These are phyloP conservation scores for Penicillium crustosum DNA, from an alignment of 2,329 filamentous ascomycete species.

Conservation along the genomic window DNA sequence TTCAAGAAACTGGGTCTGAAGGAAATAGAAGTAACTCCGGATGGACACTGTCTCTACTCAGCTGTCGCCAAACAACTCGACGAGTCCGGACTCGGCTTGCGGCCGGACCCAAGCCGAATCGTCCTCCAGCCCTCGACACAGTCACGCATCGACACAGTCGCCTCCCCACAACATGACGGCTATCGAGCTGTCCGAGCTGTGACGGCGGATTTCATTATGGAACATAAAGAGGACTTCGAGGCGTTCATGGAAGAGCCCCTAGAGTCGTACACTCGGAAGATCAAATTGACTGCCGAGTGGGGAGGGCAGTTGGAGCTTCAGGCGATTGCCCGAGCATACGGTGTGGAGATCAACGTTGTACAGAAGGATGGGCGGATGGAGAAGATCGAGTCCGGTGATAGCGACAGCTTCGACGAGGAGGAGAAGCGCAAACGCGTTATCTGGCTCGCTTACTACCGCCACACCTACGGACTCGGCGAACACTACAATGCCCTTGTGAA, in stretches of 20 bases:
- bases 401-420: slow-evolving; percentile 39
- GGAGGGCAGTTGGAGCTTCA: slow-evolving; percentile 88
- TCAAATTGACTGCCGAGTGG: slow-evolving; percentile 90
- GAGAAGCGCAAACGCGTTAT: slow-evolving; percentile 58
- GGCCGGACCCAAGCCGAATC: slow-evolving; percentile 39
- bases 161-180: slow-evolving; percentile 41
- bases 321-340: slow-evolving; percentile 78
- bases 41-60: slow-evolving; percentile 93
- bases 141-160: slow-evolving; percentile 35
- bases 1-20: slow-evolving; percentile 64
- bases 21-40: slow-evolving; percentile 79
- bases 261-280: slow-evolving; percentile 69
- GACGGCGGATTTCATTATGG: slow-evolving; percentile 74
- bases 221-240: slow-evolving; percentile 75
- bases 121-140: slow-evolving; percentile 32
- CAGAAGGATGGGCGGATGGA: slow-evolving; percentile 79
- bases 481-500: slow-evolving; percentile 89
- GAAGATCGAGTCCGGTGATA: slow-evolving; percentile 61
- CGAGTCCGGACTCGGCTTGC: slow-evolving; percentile 45
- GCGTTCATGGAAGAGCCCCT: slow-evolving; percentile 84
- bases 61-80: slow-evolving; percentile 82
- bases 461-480: slow-evolving; percentile 91
- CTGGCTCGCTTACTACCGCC: slow-evolving; percentile 93
- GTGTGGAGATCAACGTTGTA: slow-evolving; percentile 77
- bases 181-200: slow-evolving; percentile 69